These are phyloP conservation scores for Scenedesmus sp. DNA, from an alignment of 163 green algal genomes.

Conservation along the genomic window DNA sequence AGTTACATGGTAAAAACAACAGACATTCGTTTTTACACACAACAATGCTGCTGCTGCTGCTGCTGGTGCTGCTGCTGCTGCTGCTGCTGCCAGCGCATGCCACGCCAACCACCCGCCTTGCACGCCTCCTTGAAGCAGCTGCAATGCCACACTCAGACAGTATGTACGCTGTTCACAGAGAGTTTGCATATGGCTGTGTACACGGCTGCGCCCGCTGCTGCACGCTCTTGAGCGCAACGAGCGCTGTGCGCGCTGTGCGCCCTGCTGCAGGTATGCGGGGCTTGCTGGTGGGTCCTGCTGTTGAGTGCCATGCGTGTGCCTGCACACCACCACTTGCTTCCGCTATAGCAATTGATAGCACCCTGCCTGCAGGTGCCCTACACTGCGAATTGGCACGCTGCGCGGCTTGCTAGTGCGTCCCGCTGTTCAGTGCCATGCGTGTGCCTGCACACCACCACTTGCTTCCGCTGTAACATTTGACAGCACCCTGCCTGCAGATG, in stretches of 20 bases:
- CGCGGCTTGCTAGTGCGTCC: not conserved
- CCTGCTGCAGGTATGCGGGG: not conserved
- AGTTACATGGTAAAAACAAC: too few relatives aligned
- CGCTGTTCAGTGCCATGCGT: not conserved
- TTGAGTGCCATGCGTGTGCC: not conserved
- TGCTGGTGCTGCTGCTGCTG: too few relatives aligned
- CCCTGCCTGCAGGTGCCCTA: not conserved
- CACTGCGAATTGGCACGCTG: not conserved
- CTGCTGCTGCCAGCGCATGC: too few relatives aligned
- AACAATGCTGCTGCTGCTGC: too few relatives aligned
- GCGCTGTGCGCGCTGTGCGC: not conserved
- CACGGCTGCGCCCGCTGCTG: not conserved
- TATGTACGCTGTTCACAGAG: too few relatives aligned
- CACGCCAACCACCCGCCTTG: not conserved
- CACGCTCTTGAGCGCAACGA: not conserved
- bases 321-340: not conserved
- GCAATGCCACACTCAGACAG: too few relatives aligned
- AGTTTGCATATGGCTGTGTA: not conserved
- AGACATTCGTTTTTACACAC: too few relatives aligned
- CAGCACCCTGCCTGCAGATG: not conserved
- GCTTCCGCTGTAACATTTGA: not conserved
- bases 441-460: not conserved
- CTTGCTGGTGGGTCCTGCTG: not conserved
- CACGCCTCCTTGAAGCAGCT: too few relatives aligned
- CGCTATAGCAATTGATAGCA: not conserved